phyloP scores from a whole-genome alignment of 108 stramenopile species.

The Nannochloropsis granulata region DNA sequence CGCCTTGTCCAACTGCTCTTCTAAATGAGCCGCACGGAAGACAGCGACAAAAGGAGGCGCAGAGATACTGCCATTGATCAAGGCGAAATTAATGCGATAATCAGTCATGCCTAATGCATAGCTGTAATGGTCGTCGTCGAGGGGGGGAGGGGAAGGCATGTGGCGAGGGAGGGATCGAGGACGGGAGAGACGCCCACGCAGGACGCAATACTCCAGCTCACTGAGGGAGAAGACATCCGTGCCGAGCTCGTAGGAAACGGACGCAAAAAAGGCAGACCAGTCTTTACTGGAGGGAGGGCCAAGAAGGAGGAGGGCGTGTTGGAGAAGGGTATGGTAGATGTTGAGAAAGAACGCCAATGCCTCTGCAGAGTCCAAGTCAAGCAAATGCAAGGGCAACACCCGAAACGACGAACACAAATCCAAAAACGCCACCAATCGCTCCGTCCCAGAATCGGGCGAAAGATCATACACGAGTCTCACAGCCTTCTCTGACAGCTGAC shows the following conservation, averaged over 20 bases:
- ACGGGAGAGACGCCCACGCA: slow-evolving; percentile 57
- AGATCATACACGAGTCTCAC: slow-evolving; percentile 57
- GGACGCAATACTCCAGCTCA: slow-evolving; percentile 70
- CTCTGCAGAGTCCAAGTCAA: slow-evolving; percentile 49
- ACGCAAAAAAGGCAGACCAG: slow-evolving; percentile 15
- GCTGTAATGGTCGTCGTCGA: slow-evolving; percentile 52
- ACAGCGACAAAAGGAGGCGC: slow-evolving; percentile 17
- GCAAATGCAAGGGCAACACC: slow-evolving; percentile 43
- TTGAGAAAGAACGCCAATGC: slow-evolving; percentile 73
- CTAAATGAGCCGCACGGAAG: slow-evolving; percentile 33
- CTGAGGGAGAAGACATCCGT: slow-evolving; percentile 82
- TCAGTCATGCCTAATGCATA: slow-evolving; percentile 55
- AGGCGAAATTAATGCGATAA: slow-evolving; percentile 51
- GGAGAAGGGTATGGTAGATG: slow-evolving; percentile 73
- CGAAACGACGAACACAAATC: slow-evolving; percentile 59
- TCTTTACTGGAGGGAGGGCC: slow-evolving; percentile 20
- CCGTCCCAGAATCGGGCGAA: slow-evolving; percentile 47
- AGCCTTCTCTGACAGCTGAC: slow-evolving; percentile 49
- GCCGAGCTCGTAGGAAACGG: slow-evolving; percentile 76
- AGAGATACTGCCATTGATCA: slow-evolving; percentile 26
- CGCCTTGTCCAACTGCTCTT: slow-evolving; percentile 51
- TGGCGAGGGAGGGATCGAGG: slow-evolving; percentile 15
- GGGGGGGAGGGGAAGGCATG: slow-evolving; percentile 29
- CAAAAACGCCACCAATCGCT: slow-evolving; percentile 60
- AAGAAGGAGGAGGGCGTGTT: slow-evolving; percentile 65